These are phyloP conservation scores for Mycena crocata DNA, from an alignment of 768 basidiomycete species.

Conservation along the genomic window DNA sequence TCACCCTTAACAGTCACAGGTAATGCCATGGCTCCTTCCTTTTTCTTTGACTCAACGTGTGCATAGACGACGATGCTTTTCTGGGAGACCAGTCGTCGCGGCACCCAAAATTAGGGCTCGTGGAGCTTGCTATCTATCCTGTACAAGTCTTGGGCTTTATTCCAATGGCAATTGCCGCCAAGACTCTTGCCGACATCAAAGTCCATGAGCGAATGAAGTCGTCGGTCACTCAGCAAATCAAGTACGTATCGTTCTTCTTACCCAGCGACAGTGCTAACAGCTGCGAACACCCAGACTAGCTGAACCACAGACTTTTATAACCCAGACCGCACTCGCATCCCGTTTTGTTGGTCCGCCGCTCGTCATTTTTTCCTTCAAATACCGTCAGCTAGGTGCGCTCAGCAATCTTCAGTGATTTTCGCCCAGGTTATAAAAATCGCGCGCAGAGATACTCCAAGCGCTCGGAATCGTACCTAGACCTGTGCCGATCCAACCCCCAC, in stretches of 20 bases:
- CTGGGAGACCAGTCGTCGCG: not conserved
- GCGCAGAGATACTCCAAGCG: constrained; percentile 14
- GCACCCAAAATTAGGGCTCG: constrained; percentile 10
- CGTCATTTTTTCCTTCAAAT: constrained; percentile 26
- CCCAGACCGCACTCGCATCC: constrained; percentile 6
- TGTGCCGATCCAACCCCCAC: too few species aligned
- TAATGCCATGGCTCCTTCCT: not conserved
- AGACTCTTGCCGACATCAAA: constrained; percentile 20
- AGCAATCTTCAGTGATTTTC: not conserved
- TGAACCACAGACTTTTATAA: constrained; percentile 1
- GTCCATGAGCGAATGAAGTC: constrained; percentile 23
- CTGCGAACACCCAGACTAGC: constrained; percentile 9
- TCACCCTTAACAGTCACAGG: constrained; percentile 11
- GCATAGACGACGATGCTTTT: constrained; percentile 20
- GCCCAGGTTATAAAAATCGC: not conserved
- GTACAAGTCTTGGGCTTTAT: constrained; percentile 4
- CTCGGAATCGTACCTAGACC: constrained; percentile 17
- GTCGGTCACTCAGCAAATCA: constrained; percentile 17
- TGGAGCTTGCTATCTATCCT: constrained; percentile 15
- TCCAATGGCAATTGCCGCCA: not conserved
- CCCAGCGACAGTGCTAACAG: not conserved
- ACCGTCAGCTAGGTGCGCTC: constrained; percentile 20
- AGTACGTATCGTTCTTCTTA: not conserved
- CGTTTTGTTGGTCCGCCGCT: constrained; percentile 16
- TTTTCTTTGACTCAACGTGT: not conserved